Evolutionary conservation across 2,329 filamentous ascomycete genomes (phyloP), one percentile per base, ranked within the genome.

Genomic region (Huntiella abstrusa): DNA sequence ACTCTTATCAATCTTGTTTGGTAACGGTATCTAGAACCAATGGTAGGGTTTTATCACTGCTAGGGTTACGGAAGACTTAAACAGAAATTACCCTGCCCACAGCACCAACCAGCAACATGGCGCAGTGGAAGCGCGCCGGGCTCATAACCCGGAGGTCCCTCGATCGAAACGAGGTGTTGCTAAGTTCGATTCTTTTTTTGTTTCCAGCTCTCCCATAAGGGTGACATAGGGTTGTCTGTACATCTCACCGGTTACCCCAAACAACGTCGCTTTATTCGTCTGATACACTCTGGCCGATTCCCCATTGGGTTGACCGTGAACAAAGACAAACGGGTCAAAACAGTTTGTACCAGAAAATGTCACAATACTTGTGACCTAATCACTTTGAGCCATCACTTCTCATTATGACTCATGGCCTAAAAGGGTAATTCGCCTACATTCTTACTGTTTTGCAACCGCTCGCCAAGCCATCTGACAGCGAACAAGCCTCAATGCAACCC

Each of bases 81-180:
- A 7, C 2, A 1, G 22, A 7, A 28, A 28, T 8, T 10, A 10
- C 22, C 6, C 8, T 10, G 6, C 1, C 2, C 1, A 28, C 3
- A 28, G n/a, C 22, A 28, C 10, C 7, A 28, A 28, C 8, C 13
- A 48, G 47, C 47, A 48, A 48, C 47, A 42, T 48, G 42, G 42
- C 47, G 47, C 47, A 48, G 47, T 48, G 47, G 47, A 48, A 48
- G 47, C 42, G 47, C 47, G 47, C 47, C 47, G 47, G 47, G 47
- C 47, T 48, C 41, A 50, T 47, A 47, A 48, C 48, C 48, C 45
- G 45, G 45, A 51, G 46, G 41, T 47, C 41, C 41, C 45, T 50
- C 37, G 45, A 50, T 50, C 41, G 41, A 50, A 47, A 45, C 45
- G 48, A 49, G 42, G 45, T 38, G 46, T 48, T 44, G 46, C 41